Evolutionary conservation across 176 grass and related monocot genomes (phyloP).

Genomic region (Zoysia japonica): DNA sequence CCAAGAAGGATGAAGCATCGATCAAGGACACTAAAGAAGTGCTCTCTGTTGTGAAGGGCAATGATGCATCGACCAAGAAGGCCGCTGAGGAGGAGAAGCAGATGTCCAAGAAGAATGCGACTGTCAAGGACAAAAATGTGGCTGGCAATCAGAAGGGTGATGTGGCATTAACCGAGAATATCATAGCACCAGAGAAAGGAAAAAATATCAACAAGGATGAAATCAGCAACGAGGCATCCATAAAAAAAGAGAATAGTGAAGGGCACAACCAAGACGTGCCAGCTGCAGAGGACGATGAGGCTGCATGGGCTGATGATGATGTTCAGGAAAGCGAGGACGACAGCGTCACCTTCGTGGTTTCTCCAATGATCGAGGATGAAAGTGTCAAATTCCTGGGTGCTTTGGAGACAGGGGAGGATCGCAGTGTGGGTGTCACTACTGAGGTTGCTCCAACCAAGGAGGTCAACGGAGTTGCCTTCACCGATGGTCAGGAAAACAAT

Average conservation of each 20-base stretch:
- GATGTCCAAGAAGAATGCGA: slow-evolving; percentile 32
- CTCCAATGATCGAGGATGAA: slow-evolving; percentile 23
- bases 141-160: not conserved
- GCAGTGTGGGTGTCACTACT: not conserved
- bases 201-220: slow-evolving; percentile 18
- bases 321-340: slow-evolving; percentile 38
- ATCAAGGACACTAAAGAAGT: not conserved
- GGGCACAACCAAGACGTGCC: slow-evolving; percentile 5
- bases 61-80: slow-evolving; percentile 14
- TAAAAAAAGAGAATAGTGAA: slow-evolving; percentile 15
- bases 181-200: not conserved
- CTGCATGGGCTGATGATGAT: slow-evolving; percentile 1
- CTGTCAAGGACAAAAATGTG: slow-evolving; percentile 14
- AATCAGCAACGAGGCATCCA: not conserved
- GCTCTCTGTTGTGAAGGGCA: not conserved
- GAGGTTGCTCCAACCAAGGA: not conserved
- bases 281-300: slow-evolving; percentile 13
- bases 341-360: not conserved
- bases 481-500: not conserved
- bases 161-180: not conserved
- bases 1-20: slow-evolving; percentile 3
- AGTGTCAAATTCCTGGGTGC: not conserved
- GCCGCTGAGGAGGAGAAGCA: not conserved
- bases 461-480: not conserved
- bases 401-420: not conserved